Base-by-base conservation (phyloP, 495 filamentous ascomycete genomes). In the Daldinia vernicosa region DNA sequence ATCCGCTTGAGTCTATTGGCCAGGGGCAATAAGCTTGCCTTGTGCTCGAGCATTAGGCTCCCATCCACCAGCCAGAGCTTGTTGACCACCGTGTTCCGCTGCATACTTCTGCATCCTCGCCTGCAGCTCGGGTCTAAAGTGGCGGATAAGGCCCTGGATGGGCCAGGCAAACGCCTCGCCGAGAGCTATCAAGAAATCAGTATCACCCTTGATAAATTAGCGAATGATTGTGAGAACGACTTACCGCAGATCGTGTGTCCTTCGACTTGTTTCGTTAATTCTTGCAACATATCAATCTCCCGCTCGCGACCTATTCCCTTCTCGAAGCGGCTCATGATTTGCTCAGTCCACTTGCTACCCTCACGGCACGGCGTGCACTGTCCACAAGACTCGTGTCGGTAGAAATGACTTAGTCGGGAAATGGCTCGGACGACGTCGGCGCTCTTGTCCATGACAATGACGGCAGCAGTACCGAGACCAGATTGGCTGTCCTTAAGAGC, bases 221-320 rank as follows among this genome's bases (percentile, higher is more conserved):
- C 19, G n/a, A 17, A 43, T 45, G 22, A 14, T 35, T 11, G 26
- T 26, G 32, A 30, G 24, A 0, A 63, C 12, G 0, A 80, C 86
- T 76, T 84, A 90, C 88, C 95, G 82, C 95, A 99, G 69, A 99
- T 99, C 14, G 95, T 97, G 84, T 98, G 95, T 15, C 95, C 95
- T 84, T 99, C 95, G 56, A 99, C 95, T 83, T 98, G 96, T 86
- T 98, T 98, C 60, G 95, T 99, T 66, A 99, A 83, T 85, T 99
- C 95, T 84, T 98, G 95, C 67, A 99, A 87, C 95, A 99, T 99
- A 80, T 99, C 95, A 79, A 99, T 99, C 82, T 99, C 95, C 43
- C 95, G 84, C 78, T 89, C 90, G 56, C 93, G 88, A 58, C 91
- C 95, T 77, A 92, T 87, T 60, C 95, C 95, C 80, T 89, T 91